Evolutionary conservation across 179 eudicot genomes (phyloP), one percentile per base, ranked within the genome.

Genomic region (Beta lomatogona): DNA sequence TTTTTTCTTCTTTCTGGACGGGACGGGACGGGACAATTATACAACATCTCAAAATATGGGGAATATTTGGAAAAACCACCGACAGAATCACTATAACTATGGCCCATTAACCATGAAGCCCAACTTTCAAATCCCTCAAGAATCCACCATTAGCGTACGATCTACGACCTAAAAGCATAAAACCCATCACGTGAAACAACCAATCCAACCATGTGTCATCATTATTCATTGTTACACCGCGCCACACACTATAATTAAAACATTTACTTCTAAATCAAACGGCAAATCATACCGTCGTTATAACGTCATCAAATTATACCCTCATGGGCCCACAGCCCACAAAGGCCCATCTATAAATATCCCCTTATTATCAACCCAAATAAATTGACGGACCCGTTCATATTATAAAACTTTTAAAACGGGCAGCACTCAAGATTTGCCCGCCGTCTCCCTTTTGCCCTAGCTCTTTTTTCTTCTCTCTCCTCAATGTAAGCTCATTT

Each of bases 261-360:
- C 61, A 15, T 8, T 55, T 4, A 36, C 36, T 64, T 25, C 10
- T 25, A 9, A 64, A 64, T 15, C 14, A n/a, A 45, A 65, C 71
- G 28, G 19, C 10, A 79, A 79, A 73, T 22, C 11, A 16, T 3
- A 18, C 36, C 72, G 28, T 52, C 78, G 74, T 36, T 25, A 53
- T 46, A 52, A 64, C 79, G 65, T 22, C 25, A 44, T 54, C 59
- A 50, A 46, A 52, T 10, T 21, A 72, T 63, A 36, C 52, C 13
- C 3, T 36, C 52, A 14, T 60, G 72, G 18, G 18, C 61, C 31
- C 77, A 22, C 58, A 53, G 18, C 53, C 25, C 16, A 6, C 70
- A 18, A 3, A 12, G 55, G 60, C 58, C 81, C 77, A 71, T 77
- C 80, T 71, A 77, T 82, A 82, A 48, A 70, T 82, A 82, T 11